Conservation (phyloP, 1,284 basidiomycete species). For the Inonotus obliquus region DNA sequence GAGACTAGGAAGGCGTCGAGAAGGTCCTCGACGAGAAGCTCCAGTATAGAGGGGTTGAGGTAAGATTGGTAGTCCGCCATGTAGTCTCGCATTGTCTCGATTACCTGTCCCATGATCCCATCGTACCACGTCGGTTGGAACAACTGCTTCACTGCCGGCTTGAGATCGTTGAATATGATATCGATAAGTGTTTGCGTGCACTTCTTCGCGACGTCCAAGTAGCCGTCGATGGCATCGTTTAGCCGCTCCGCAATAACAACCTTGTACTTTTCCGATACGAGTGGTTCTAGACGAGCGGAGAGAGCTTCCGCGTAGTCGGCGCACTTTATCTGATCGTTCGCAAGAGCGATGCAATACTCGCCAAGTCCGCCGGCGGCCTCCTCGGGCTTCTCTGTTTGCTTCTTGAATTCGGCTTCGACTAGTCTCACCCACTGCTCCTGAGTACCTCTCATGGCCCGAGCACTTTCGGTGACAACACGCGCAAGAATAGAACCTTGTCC, state of each 20-base stretch:
- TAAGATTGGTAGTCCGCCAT: constrained; percentile 89
- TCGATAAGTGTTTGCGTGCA: constrained; percentile 94
- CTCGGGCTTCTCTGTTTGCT: constrained; percentile 84
- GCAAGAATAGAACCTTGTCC: constrained; percentile 93
- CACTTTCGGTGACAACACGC: constrained; percentile 85
- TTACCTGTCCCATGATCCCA: constrained; percentile 78
- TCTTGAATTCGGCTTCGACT: constrained; percentile 84
- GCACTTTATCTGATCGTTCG: constrained; percentile 96
- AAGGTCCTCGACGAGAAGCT: constrained; percentile 90
- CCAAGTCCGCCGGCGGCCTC: constrained; percentile 86
- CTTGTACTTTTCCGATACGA: constrained; percentile 93
- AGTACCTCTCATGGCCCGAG: constrained; percentile 86
- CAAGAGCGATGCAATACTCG: constrained; percentile 96
- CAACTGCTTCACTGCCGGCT: constrained; percentile 81
- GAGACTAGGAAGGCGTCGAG: constrained; percentile 87
- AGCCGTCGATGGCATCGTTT: constrained; percentile 97
- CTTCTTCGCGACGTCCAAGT: constrained; percentile 95
- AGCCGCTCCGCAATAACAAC: constrained; percentile 79
- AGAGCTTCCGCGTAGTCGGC: constrained; percentile 92
- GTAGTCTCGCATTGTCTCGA: constrained; percentile 97
- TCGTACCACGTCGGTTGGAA: constrained; percentile 89
- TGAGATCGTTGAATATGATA: constrained; percentile 93
- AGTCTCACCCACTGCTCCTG: constrained; percentile 88
- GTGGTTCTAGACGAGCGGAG: constrained; percentile 79
- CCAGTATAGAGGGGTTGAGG: constrained; percentile 88